Percentiles rank a stretch among this genome's conserved stretches.
Evolutionary conservation across 2,329 filamentous ascomycete species (phyloP).

Genomic region (Helotiales sp.): DNA sequence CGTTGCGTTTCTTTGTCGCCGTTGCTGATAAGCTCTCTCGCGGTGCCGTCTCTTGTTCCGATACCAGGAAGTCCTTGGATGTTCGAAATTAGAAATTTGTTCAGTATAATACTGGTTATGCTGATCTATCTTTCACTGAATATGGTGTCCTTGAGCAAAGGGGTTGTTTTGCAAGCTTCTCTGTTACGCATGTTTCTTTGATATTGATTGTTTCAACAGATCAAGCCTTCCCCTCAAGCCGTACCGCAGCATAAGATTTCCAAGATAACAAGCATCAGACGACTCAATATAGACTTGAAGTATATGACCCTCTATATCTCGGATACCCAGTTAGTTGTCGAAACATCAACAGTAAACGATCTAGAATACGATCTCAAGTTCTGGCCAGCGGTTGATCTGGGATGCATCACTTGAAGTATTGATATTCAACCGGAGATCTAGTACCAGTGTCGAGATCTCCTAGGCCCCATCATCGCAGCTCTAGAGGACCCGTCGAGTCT

Average conservation of each 20-base stretch:
- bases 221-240: not conserved
- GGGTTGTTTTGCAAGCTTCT: too few species aligned
- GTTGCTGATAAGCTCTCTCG: not conserved
- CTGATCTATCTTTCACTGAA: not conserved
- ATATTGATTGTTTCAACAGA: not conserved
- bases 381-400: not conserved
- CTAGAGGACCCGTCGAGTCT: slow-evolving; percentile 7
- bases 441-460: slow-evolving; percentile 15
- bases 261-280: not conserved
- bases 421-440: slow-evolving; percentile 11
- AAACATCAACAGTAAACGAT: not conserved
- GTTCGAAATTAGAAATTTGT: not conserved
- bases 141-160: too few species aligned
- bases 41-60: not conserved
- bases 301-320: not conserved
- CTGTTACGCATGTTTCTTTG: too few species aligned
- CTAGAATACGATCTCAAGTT: not conserved
- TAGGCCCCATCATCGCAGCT: slow-evolving; percentile 13
- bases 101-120: not conserved
- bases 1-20: not conserved
- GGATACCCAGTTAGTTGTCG: not conserved
- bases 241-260: not conserved
- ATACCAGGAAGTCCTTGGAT: not conserved
- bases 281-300: not conserved
- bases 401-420: not conserved